Conservation (phyloP, 148 eudicot species). For the Camellia japonica region DNA sequence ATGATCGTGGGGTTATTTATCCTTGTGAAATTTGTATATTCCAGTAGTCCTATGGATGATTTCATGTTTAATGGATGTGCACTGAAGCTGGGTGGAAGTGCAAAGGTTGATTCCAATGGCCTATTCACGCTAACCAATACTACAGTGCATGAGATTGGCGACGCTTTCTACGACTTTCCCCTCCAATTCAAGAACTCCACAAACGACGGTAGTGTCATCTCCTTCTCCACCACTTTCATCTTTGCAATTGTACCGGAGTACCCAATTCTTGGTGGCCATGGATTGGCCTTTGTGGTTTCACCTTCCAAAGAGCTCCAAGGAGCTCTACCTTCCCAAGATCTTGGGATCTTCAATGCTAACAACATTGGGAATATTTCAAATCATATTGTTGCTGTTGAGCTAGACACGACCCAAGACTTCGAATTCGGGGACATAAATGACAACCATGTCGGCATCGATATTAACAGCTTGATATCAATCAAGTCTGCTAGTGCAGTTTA, state of each 20-base stretch:
- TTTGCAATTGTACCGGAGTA: not conserved
- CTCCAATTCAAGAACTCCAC: not conserved
- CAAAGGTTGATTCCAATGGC: not conserved
- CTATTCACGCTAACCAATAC: not conserved
- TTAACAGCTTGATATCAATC: not conserved
- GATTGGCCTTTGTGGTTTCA: not conserved
- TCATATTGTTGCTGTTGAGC: conserved; percentile 2
- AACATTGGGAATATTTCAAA: not conserved
- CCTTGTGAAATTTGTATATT: not conserved
- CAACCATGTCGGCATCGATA: not conserved
- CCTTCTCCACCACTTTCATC: conserved; percentile 7
- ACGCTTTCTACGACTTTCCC: not conserved
- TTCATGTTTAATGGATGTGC: not conserved
- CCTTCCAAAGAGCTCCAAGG: not conserved
- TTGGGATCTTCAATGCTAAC: not conserved
- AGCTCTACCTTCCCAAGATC: not conserved
- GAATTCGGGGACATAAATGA: not conserved
- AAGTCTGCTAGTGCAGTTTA: not conserved
- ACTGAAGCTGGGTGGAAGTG: not conserved
- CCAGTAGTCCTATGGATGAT: not conserved
- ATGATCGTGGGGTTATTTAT: not conserved
- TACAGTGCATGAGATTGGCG: accelerated
- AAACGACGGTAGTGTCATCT: not conserved
- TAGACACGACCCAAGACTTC: accelerated
- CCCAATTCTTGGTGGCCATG: not conserved